A percentile compares a stretch with the other conserved stretches of the same genome.
Conservation (phyloP, 148 eudicot genomes). For the Silene conica region DNA sequence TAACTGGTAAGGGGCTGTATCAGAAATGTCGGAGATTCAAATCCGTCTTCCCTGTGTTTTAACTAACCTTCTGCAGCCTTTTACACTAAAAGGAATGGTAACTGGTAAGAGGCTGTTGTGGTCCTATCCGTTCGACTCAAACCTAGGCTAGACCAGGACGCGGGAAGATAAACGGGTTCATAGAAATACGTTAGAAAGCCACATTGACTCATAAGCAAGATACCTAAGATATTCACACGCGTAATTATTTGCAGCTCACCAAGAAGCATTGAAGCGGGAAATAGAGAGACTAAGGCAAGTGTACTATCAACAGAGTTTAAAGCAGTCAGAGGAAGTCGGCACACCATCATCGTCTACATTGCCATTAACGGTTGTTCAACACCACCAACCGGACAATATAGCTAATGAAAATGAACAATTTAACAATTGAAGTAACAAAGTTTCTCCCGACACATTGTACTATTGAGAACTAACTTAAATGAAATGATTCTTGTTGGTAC, state of each 20-base stretch:
- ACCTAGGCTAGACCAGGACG: too few relatives aligned
- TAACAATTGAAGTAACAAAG: not conserved
- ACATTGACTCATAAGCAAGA: not conserved
- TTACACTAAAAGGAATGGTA: too few relatives aligned
- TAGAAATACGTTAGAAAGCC: too few relatives aligned
- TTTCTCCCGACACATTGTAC: constrained; percentile 2
- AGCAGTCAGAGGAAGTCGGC: constrained; percentile 24
- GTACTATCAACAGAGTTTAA: constrained; percentile 41
- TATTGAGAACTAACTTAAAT: not conserved
- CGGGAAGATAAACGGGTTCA: too few relatives aligned
- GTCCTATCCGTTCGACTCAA: too few relatives aligned
- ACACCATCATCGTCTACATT: constrained; percentile 22
- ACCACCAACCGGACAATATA: constrained; percentile 23
- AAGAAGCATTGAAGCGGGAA: constrained; percentile 61
- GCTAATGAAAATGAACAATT: constrained; percentile 22
- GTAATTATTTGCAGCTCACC: constrained; percentile 43
- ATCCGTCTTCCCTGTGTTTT: too few relatives aligned
- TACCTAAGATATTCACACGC: too few relatives aligned
- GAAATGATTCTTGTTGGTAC: not conserved
- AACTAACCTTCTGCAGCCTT: too few relatives aligned
- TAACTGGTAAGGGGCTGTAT: too few relatives aligned
- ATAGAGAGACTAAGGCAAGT: constrained; percentile 57
- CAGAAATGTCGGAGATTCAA: too few relatives aligned
- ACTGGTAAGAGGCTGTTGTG: too few relatives aligned
- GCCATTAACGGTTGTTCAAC: constrained; percentile 19